Conservation (phyloP, 768 basidiomycete genomes). For the Tricholoma saponaceum region DNA sequence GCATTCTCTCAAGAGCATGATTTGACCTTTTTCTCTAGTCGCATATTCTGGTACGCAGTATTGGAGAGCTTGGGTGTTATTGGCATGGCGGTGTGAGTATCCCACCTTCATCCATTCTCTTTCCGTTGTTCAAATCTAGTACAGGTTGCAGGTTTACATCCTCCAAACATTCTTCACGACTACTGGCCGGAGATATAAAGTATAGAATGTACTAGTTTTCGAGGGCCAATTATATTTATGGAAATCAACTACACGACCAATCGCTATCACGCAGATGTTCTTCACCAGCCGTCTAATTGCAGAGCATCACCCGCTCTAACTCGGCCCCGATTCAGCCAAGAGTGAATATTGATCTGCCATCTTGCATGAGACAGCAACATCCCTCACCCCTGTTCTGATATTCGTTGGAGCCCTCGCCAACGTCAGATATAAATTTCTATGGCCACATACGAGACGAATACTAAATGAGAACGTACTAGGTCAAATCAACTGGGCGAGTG, state of each 20-base stretch:
- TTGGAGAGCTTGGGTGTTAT: slow-evolving; percentile 76
- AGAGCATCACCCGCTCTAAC: too few relatives aligned
- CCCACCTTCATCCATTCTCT: background rate
- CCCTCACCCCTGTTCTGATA: too few relatives aligned
- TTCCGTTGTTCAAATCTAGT: slow-evolving; percentile 2
- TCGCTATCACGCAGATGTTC: too few relatives aligned
- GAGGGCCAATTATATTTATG: too few relatives aligned
- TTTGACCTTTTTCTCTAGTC: slow-evolving; percentile 37
- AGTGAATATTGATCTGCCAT: too few relatives aligned
- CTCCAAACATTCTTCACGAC: slow-evolving; percentile 97
- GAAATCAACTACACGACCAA: too few relatives aligned
- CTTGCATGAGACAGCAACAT: too few relatives aligned
- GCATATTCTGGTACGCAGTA: slow-evolving; percentile 92
- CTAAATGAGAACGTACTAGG: background rate
- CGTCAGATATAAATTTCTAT: background rate
- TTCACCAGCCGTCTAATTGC: too few relatives aligned
- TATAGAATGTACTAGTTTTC: slow-evolving; percentile 35
- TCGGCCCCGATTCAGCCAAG: too few relatives aligned
- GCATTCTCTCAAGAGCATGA: background rate
- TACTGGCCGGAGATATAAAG: slow-evolving; percentile 86
- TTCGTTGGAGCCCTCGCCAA: background rate
- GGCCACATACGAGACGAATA: background rate
- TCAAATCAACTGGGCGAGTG: background rate
- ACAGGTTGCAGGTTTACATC: slow-evolving; percentile 84
- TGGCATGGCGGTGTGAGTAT: slow-evolving; percentile 82